Base-by-base conservation (phyloP, 805 yeast species). In the Ogataea pini region DNA sequence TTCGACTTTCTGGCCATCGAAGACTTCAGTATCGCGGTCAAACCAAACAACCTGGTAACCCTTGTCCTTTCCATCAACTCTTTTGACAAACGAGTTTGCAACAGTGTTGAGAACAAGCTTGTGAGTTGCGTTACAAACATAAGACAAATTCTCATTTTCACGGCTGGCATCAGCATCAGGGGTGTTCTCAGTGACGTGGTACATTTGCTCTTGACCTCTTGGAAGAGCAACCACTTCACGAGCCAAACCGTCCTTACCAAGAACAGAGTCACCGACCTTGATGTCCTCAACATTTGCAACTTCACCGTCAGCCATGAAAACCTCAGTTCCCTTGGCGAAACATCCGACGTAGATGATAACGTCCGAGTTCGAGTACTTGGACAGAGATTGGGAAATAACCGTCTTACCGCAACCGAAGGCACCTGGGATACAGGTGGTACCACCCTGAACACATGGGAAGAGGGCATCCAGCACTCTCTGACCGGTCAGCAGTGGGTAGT, bases 371-470 rank as follows among this genome's bases (percentile, higher is more conserved):
- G 99, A 94, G 74, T 84, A 94, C 72, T 94, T 94, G 56, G 98
- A 92, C 68, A 94, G 78, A 1, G 98, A 89, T 76, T 92, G 99
- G 24, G 99, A 92, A 68, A 92, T 92, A 63, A 92, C 99, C 10
- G 99, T 92, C 48, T 61, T 94, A 72, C 99, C 99, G 74, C 98
- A 94, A 56, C 99, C 99, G 63, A 94, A 94, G 55, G 99, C 99
- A 75, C 99, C 99, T 40, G 99, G 99, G 70, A 94, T 94, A 86
- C 99, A 95, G 29, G 99, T 94, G 33, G 99, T 94, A 77, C 99
- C 99, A 76, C 99, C 99, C 78, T 94, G 99, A 61, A 94, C 99
- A 82, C 96, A 87, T 41, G 99, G 99, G 80, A 94, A 94, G 57
- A 94, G 80, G 25, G 99, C 85, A 72, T 94, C 99, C 70, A 94